Base-by-base conservation (phyloP, 306 rosid genomes). In the Trifolium fragiferum region DNA sequence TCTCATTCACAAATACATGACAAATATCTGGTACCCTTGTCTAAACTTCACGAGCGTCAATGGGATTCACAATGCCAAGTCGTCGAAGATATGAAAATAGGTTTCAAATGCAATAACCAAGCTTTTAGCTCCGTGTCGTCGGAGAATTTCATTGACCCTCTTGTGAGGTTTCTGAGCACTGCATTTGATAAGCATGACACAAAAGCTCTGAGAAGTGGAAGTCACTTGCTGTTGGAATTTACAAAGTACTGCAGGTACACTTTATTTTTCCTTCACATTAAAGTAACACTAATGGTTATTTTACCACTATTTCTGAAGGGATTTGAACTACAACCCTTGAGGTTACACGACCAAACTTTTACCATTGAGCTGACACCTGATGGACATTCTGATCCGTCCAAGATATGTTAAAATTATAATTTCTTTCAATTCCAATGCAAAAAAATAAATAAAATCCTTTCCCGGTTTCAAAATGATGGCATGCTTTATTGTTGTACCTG, bases 11-110 rank as follows among this genome's bases (percentile, higher is more conserved):
- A 40, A 46, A 62, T 82, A 2, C 47, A 44, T 37, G 93, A 77
- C 16, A 46, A 55, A 14, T 70, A 83, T 79, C 20, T 59, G 57
- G 83, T 71, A 68, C 59, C 23, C 76, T 82, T 83, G 66, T 89
- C 90, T 73, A 77, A 76, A 64, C 87, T 91, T 32, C 71, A 74
- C 40, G 90, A 83, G 23, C 88, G 76, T 78, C 79, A 73, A 19
- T 93, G 98, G 98, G 85, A 87, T 71, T 80, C 84, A 12, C 90
- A 83, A 70, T 82, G 88, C 84, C 85, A 87, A 82, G 74, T 57
- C 72, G 79, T 93, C 46, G 84, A 87, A 80, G 86, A 91, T 55
- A 76, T 89, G 79, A 76, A 76, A 61, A 73, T 51, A 63, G 18
- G 20, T 77, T 77, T 84, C 76, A 78, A 70, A 64, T 12, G 80